Percentiles rank a stretch among this genome's conserved stretches.
These are phyloP conservation scores for Globisporangium polare DNA, from an alignment of 352 stramenopile genomes.

Conservation along the genomic window DNA sequence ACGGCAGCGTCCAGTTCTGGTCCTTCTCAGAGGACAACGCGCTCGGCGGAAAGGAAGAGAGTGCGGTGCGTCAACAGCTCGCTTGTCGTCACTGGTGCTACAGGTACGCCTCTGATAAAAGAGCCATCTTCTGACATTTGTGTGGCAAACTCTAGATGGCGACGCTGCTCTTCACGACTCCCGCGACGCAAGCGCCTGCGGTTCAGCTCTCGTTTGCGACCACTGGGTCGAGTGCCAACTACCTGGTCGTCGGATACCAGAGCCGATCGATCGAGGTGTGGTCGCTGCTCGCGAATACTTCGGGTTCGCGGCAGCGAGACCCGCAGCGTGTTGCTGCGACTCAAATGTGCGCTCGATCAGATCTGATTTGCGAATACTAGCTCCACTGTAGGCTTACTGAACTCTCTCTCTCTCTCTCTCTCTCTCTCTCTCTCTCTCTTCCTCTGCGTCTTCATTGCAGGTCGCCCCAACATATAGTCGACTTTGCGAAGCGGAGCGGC, in stretches of 20 bases:
- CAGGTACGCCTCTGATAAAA: neutral
- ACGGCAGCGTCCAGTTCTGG: constrained; percentile 68
- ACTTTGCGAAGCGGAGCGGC: constrained; percentile 53
- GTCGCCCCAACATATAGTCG: constrained; percentile 31
- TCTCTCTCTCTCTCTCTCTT: constrained; percentile 1
- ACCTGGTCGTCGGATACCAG: constrained; percentile 47
- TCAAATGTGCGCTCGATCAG: constrained; percentile 21
- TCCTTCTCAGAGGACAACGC: constrained; percentile 44
- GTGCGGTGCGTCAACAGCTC: constrained; percentile 11
- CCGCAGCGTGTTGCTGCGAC: constrained; percentile 26
- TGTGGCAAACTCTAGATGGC: constrained; percentile 9
- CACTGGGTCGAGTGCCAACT: constrained; percentile 18
- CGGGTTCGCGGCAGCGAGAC: constrained; percentile 17
- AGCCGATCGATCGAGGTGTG: constrained; percentile 57
- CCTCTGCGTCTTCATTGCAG: constrained; percentile 15
- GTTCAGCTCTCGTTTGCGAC: constrained; percentile 37
- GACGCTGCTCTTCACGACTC: constrained; percentile 28
- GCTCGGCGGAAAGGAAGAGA: constrained; percentile 29
- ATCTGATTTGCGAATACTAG: neutral
- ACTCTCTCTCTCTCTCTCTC: neutral
- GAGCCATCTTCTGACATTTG: neutral
- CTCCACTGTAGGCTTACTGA: neutral
- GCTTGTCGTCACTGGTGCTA: neutral
- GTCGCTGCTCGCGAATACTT: constrained; percentile 19
- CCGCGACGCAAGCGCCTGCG: constrained; percentile 37